phyloP scores from a whole-genome alignment of 164 flowering plant genomes.

The Macadamia integrifolia region DNA sequence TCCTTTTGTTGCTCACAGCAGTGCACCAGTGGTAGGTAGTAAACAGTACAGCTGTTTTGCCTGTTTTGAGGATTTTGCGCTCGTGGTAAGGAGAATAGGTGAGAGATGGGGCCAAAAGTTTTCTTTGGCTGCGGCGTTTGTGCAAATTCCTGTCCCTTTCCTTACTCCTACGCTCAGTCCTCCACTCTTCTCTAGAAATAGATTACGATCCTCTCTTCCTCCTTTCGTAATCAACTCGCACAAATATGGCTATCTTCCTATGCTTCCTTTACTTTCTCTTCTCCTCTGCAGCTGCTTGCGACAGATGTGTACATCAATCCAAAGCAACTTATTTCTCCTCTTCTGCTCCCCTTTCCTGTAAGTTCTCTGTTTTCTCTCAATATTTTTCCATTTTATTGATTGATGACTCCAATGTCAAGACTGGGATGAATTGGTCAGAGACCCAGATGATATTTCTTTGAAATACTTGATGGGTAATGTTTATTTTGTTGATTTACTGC shows the following conservation, averaged over 20 bases:
- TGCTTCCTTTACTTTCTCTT: conserved; percentile 30
- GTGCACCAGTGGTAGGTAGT: no score
- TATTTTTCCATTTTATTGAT: background rate
- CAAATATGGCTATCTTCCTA: conserved; percentile 34
- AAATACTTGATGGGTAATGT: conserved; percentile 4
- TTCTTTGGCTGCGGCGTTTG: background rate
- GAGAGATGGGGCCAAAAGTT: background rate
- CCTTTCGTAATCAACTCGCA: background rate
- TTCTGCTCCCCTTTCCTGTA: conserved; percentile 52
- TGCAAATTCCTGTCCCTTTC: background rate
- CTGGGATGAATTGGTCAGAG: background rate
- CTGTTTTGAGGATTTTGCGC: background rate
- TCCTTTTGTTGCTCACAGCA: no score
- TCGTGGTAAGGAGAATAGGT: background rate
- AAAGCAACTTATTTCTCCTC: conserved; percentile 58
- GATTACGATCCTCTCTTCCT: background rate
- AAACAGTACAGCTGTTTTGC: background rate
- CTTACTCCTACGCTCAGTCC: no score
- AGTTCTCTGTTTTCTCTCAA: conserved; percentile 4
- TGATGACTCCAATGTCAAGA: background rate
- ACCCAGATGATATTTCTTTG: conserved; percentile 14
- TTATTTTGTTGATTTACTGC: conserved; percentile 21
- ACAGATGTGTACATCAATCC: conserved; percentile 65
- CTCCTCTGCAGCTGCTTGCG: conserved; percentile 63
- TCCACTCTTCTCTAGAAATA: no score